Evolutionary conservation across 352 stramenopile genomes (phyloP), one percentile per base, ranked within the genome.

Genomic region (Globisporangium paroecandrum): DNA sequence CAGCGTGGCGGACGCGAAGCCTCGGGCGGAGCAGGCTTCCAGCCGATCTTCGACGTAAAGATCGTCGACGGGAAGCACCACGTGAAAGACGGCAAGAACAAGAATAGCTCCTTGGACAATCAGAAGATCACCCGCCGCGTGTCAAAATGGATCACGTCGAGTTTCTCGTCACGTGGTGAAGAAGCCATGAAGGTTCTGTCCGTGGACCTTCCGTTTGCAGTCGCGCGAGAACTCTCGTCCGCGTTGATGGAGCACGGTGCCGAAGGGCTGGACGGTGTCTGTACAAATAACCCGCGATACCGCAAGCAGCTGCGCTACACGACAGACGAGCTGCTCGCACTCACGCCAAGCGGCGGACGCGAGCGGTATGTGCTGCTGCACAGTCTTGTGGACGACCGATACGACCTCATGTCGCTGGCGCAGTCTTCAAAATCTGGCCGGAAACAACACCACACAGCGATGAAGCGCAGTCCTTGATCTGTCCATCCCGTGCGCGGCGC

Each of bases 121-220:
- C 80, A 92, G 43, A 91, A 93, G 68, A 82, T 93, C 54, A 83
- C 82, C 43, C 88, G 88, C 3, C 85, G 86, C n/a, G 88, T 94
- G 32, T 92, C 82, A 36, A 95, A 95, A 65, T 95, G 88, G 88
- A 90, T 94, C 63, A 89, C 77, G 2, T 85, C 86, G 25, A 94
- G 85, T 47, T 93, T 95, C 27, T 85, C 85, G 7, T 87, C 77
- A 13, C 76, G 77, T 4, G 84, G 83, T 18, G 83, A 93, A 8
- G 85, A 95, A 34, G 82, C 86, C 1, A 93, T 94, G 82, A 92
- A 93, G 54, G 84, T 96, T 12, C 64, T 96, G 4, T 94, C 83
- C 0, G 78, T 96, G 5, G 89, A 96, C 64, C 68, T 95, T 3
- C 89, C 89, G 15, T 96, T 94, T 43, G 75, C 75, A 1, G 66